These are phyloP conservation scores for Pseudogymnoascus sp. DNA, from an alignment of 2,329 filamentous ascomycete species.

Conservation along the genomic window DNA sequence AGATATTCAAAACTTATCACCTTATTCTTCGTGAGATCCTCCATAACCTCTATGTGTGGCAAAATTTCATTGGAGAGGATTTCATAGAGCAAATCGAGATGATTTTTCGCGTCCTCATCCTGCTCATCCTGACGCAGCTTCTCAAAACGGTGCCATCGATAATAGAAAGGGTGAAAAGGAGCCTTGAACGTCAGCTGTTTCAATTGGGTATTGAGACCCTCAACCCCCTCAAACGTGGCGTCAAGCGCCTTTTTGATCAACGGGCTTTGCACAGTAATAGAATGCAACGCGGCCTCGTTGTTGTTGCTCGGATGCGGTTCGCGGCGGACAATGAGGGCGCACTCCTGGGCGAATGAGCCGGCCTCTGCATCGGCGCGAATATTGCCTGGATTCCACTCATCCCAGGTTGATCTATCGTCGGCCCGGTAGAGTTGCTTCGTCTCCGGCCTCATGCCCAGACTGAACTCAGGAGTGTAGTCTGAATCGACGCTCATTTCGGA, in stretches of 20 bases:
- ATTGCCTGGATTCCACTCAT: constrained; percentile 15
- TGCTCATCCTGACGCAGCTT: constrained; percentile 19
- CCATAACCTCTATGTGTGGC: constrained; percentile 15
- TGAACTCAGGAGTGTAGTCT: constrained; percentile 12
- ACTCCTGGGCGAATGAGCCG: constrained; percentile 14
- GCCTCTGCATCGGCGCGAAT: constrained; percentile 13
- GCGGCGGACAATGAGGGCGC: constrained; percentile 21
- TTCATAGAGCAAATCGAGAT: constrained; percentile 27
- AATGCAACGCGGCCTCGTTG: constrained; percentile 21
- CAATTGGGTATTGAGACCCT: constrained; percentile 27
- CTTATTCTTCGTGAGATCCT: constrained; percentile 29
- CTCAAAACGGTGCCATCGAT: constrained; percentile 28
- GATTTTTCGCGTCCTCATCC: constrained; percentile 24
- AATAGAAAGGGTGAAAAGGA: constrained; percentile 30
- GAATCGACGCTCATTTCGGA: constrained; percentile 15
- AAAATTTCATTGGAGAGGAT: constrained; percentile 26
- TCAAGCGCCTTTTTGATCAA: constrained; percentile 27
- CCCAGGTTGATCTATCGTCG: constrained; percentile 16
- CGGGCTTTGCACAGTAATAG: constrained; percentile 30
- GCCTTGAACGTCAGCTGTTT: constrained; percentile 27
- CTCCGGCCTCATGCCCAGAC: constrained; percentile 10
- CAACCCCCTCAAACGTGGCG: constrained; percentile 26
- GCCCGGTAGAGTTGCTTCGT: constrained; percentile 17
- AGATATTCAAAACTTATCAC: constrained; percentile 36
- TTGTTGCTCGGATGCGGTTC: constrained; percentile 18